Conservation (phyloP, 257 asterid genomes). For the Cinchona pubescens region DNA sequence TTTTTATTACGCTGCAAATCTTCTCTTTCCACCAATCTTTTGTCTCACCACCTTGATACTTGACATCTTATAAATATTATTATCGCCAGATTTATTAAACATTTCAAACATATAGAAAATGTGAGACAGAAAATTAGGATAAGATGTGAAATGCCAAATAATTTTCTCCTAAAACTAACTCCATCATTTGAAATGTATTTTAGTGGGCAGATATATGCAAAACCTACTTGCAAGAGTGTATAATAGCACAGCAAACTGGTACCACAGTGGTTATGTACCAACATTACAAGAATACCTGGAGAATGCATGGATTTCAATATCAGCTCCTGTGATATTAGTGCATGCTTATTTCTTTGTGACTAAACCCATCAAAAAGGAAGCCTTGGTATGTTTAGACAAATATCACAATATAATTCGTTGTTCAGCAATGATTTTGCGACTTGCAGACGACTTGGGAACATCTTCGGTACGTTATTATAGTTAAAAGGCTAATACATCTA, state of each 20-base stretch:
- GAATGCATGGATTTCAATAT: conserved; percentile 39
- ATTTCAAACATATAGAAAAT: too few relatives aligned
- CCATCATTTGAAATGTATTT: background rate
- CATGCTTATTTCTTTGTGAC: conserved; percentile 32
- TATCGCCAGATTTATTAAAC: too few relatives aligned
- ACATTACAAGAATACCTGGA: conserved; percentile 15
- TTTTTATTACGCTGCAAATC: too few relatives aligned
- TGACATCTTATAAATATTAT: too few relatives aligned
- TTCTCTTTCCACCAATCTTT: too few relatives aligned
- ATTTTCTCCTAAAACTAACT: background rate
- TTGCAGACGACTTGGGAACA: conserved; percentile 47
- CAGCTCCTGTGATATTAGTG: conserved; percentile 30
- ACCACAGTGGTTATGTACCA: background rate
- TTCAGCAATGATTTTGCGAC: conserved; percentile 31
- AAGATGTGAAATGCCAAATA: background rate
- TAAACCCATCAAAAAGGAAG: conserved; percentile 29
- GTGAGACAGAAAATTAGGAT: too few relatives aligned
- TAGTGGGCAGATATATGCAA: conserved; percentile 21
- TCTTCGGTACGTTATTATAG: background rate
- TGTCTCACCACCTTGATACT: too few relatives aligned
- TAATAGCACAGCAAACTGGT: conserved; percentile 25
- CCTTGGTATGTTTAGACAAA: conserved; percentile 5
- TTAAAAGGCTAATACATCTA: too few relatives aligned
- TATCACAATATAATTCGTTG: conserved; percentile 29
- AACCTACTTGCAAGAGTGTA: conserved; percentile 12